Evolutionary conservation across 179 eudicot genomes (phyloP).

Genomic region (Patellifolia procumbens): DNA sequence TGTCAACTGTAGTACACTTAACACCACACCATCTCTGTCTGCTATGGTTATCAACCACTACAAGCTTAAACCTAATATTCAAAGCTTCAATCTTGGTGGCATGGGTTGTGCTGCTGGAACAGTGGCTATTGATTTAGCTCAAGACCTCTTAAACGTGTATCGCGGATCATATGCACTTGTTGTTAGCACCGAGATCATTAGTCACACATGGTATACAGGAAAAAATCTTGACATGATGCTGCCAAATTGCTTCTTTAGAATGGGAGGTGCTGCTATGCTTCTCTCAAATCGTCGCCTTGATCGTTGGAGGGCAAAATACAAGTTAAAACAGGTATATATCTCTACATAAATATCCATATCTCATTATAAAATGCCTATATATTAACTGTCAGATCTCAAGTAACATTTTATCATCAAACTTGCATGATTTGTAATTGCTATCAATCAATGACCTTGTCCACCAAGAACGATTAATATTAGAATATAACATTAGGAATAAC

Average conservation of each 20-base stretch:
- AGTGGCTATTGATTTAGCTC: conserved; percentile 63
- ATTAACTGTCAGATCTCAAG: neutral
- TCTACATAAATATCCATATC: neutral
- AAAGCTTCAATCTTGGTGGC: conserved; percentile 72
- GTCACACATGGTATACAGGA: conserved; percentile 62
- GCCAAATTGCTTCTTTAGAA: conserved; percentile 67
- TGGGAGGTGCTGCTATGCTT: conserved; percentile 69
- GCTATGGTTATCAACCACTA: conserved; percentile 79
- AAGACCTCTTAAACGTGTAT: conserved; percentile 49
- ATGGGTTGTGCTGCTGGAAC: conserved; percentile 82
- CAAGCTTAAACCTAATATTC: conserved; percentile 53
- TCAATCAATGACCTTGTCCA: neutral
- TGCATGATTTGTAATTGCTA: neutral
- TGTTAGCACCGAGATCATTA: conserved; percentile 59
- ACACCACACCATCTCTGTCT: conserved; percentile 70
- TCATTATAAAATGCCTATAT: neutral
- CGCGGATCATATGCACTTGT: conserved; percentile 59
- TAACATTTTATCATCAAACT: too few relatives aligned
- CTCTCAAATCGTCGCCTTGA: conserved; percentile 54
- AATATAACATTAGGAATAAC: neutral
- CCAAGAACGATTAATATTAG: neutral
- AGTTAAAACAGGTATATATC: conserved; percentile 57
- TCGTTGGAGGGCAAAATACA: conserved; percentile 63
- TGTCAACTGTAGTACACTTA: conserved; percentile 63
- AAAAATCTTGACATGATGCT: conserved; percentile 58